Evolutionary conservation across 1,139 yeast species (phyloP), one percentile per base, ranked within the genome.

Genomic region (Schwanniomyces etchellsii): DNA sequence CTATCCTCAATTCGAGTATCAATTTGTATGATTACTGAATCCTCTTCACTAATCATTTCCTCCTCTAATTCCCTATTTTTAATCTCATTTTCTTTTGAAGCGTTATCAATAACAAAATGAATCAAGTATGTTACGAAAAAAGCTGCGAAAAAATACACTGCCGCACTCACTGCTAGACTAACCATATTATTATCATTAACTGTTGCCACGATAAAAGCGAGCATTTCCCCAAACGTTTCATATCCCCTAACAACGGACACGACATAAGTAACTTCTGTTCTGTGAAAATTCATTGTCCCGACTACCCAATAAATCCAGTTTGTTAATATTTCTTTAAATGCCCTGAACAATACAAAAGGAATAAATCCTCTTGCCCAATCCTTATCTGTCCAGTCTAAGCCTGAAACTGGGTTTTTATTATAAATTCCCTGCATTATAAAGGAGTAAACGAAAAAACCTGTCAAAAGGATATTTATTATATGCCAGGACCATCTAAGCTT

Each of bases 81-180:
- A n/a, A n/a, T n/a, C n/a, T n/a, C n/a, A n/a, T n/a, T n/a, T n/a
- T n/a, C n/a, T n/a, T n/a, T n/a, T n/a, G n/a, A n/a, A n/a, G n/a
- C n/a, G n/a, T n/a, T n/a, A n/a, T n/a, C n/a, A n/a, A n/a, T n/a
- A n/a, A n/a, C n/a, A n/a, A n/a, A n/a, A n/a, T n/a, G n/a, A n/a
- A n/a, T n/a, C n/a, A n/a, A n/a, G n/a, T 18, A 18, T 9, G 21
- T 18, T 9, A 18, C 21, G n/a, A n/a, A n/a, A n/a, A 18, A n/a
- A n/a, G n/a, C 21, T 10, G 48, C 29, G 9, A 18, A 18, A n/a
- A 9, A 18, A 18, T 9, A 18, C 9, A 18, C n/a, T 9, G 10
- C 21, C 21, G n/a, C 21, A 18, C 10, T 9, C 9, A 18, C 21
- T 9, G 21, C 21, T n/a, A 18, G n/a, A 18, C n/a, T 18, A 18